phyloP scores from a whole-genome alignment of 2,329 filamentous ascomycete genomes.

The Botryosphaeria dothidea region DNA sequence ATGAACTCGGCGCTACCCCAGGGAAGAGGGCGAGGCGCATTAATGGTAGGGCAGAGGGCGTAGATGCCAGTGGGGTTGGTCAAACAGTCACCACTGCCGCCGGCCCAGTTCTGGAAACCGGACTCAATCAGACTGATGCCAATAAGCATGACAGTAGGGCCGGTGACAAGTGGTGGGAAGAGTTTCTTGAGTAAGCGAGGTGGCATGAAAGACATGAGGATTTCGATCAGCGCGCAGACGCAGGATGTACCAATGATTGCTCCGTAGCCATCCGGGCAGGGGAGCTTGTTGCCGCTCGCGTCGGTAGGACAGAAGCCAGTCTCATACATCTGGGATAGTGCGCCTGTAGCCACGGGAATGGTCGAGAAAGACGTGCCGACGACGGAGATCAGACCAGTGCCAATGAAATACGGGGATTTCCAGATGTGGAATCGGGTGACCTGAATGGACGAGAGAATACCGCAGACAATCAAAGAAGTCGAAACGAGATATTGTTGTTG shows the following conservation, averaged over 20 bases:
- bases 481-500: slow-evolving; percentile 78
- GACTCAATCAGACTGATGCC: slow-evolving; percentile 71
- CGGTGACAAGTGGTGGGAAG: slow-evolving; percentile 76
- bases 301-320: slow-evolving; percentile 67
- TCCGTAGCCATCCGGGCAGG: slow-evolving; percentile 77
- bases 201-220: slow-evolving; percentile 73
- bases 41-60: slow-evolving; percentile 59
- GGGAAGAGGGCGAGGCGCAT: slow-evolving; percentile 68
- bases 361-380: slow-evolving; percentile 78
- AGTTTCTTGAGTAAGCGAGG: slow-evolving; percentile 68
- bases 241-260: slow-evolving; percentile 67
- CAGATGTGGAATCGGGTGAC: slow-evolving; percentile 75
- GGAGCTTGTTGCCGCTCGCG: slow-evolving; percentile 64
- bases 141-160: slow-evolving; percentile 69
- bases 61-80: slow-evolving; percentile 56
- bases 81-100: slow-evolving; percentile 64
- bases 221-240: slow-evolving; percentile 60
- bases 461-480: slow-evolving; percentile 75
- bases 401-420: slow-evolving; percentile 62
- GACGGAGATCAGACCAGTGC: slow-evolving; percentile 78
- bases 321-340: slow-evolving; percentile 74
- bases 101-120: slow-evolving; percentile 77
- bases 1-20: slow-evolving; percentile 82
- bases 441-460: slow-evolving; percentile 72
- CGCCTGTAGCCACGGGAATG: slow-evolving; percentile 71